These are phyloP conservation scores for Rubroshorea leprosula DNA, from an alignment of 345 rosid species.

Conservation along the genomic window DNA sequence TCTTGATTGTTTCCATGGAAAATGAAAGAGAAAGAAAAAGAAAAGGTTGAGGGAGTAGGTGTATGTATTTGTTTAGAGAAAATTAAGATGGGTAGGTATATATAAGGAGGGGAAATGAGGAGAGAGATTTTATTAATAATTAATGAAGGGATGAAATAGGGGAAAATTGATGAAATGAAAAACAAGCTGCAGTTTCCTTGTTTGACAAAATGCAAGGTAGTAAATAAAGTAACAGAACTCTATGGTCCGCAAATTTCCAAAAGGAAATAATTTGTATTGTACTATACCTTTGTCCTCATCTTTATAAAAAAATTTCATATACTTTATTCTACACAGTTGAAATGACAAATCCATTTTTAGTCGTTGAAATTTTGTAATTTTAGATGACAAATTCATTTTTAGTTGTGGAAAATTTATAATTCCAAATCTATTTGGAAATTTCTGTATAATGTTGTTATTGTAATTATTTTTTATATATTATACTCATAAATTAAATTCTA, in stretches of 20 bases:
- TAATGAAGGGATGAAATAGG: neutral
- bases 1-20: slow-evolving; percentile 41
- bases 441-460: no score
- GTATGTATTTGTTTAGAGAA: slow-evolving; percentile 25
- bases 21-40: slow-evolving; percentile 19
- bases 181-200: slow-evolving; percentile 22
- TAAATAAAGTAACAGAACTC: slow-evolving; percentile 18
- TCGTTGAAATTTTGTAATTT: no score
- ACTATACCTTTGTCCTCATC: no score
- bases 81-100: slow-evolving; percentile 10
- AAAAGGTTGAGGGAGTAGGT: slow-evolving; percentile 27
- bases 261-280: slow-evolving; percentile 10
- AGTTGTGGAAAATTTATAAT: no score
- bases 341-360: no score
- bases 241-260: slow-evolving; percentile 16
- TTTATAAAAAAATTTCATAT: no score
- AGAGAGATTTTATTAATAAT: neutral
- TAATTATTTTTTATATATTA: no score
- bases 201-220: slow-evolving; percentile 18
- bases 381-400: no score
- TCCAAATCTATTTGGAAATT: no score
- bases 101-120: slow-evolving; percentile 16
- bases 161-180: neutral
- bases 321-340: no score
- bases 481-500: no score